Base-by-base conservation (phyloP, 106 monocot genomes). In the Xerophyta viscosa region DNA sequence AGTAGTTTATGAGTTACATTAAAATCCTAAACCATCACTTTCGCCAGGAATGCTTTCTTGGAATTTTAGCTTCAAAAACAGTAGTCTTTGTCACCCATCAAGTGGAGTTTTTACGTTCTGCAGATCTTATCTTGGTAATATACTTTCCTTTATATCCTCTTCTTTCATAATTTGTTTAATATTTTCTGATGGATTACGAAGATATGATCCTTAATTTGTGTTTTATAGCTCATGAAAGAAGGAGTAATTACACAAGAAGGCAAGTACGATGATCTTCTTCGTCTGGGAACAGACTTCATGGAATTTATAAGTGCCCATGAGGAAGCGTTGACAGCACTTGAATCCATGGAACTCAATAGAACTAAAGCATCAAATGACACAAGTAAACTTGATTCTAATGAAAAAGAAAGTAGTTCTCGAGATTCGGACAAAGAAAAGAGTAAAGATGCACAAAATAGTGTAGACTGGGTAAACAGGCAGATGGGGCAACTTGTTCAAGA, bases 11-110 rank as follows among this genome's bases (percentile, higher is more conserved):
- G n/a, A n/a, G n/a, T n/a, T n/a, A n/a, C n/a, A n/a, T n/a, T n/a
- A n/a, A n/a, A n/a, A n/a, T n/a, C n/a, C n/a, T n/a, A n/a, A n/a
- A n/a, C n/a, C n/a, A n/a, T n/a, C n/a, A n/a, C n/a, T n/a, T n/a
- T n/a, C n/a, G n/a, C n/a, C n/a, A n/a, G n/a, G n/a, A n/a, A n/a
- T n/a, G n/a, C n/a, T n/a, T n/a, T n/a, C n/a, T n/a, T n/a, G n/a
- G n/a, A n/a, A n/a, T n/a, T n/a, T n/a, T n/a, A n/a, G n/a, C n/a
- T n/a, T n/a, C n/a, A 28, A 96, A 88, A 59, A 88, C 94, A 2
- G 72, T 96, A 17, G 41, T 96, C 37, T 96, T 81, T 73, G 88
- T 96, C 25, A 88, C 88, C 11, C 96, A 98, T 67, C 94, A 88
- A 44, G 78, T 96, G 30, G 94, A 96, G 64, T 96, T 96, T 67